phyloP scores from a whole-genome alignment of 1,284 basidiomycete species.

The Lentinula novae-zelandiae region DNA sequence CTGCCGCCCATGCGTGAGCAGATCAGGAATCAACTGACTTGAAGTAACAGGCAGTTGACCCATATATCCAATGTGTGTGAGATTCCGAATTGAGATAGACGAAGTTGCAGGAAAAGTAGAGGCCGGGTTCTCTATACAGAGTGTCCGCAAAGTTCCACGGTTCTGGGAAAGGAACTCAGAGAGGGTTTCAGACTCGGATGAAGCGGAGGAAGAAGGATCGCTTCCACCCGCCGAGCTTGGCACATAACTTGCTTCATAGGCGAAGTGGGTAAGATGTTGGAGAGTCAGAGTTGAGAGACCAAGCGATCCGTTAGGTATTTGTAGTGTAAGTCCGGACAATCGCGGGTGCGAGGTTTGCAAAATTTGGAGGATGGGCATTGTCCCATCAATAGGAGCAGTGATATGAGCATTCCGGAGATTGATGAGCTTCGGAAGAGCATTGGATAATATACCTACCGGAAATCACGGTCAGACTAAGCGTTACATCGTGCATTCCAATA shows the following conservation, averaged over 20 bases:
- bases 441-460: conserved; percentile 57
- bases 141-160: conserved; percentile 47
- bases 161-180: conserved; percentile 48
- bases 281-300: conserved; percentile 56
- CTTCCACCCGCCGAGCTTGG: conserved; percentile 29
- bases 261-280: conserved; percentile 55
- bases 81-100: conserved; percentile 53
- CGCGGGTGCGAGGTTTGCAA: conserved; percentile 49
- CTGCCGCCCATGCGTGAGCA: conserved; percentile 56
- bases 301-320: conserved; percentile 46
- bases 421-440: conserved; percentile 58
- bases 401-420: conserved; percentile 60
- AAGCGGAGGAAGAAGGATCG: conserved; percentile 26
- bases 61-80: conserved; percentile 59
- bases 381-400: conserved; percentile 51
- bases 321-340: conserved; percentile 50
- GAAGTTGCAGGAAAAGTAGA: conserved; percentile 53
- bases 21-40: conserved; percentile 50
- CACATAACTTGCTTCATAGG: conserved; percentile 33
- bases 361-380: conserved; percentile 47
- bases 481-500: background rate
- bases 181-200: conserved; percentile 1
- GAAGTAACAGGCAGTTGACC: conserved; percentile 47
- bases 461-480: background rate
- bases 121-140: conserved; percentile 50